Base-by-base conservation (phyloP, 192 early-diverging fungal genomes). In the Neocallimastix lanati region DNA sequence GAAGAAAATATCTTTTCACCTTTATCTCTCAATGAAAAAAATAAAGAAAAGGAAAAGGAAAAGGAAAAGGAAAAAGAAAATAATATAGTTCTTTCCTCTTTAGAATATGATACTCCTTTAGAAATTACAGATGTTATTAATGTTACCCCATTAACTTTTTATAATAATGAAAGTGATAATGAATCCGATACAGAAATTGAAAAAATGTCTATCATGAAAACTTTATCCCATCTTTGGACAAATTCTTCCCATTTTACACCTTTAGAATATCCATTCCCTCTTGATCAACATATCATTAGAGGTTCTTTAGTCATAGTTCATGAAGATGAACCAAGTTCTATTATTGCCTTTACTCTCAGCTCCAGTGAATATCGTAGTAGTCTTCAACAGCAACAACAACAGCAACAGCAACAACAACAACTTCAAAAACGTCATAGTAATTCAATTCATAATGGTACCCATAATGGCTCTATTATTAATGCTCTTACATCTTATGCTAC, bases 261-360 rank as follows among this genome's bases (percentile, higher is more conserved):
- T 25, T 82, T 95, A 50, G 91, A 92, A 50, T 92, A 89, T 82
- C 94, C 94, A 1, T 82, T 92, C 80, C 81, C 84, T 6, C 84
- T 92, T 4, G 93, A 91, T 4, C 95, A 96, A 78, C 96, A 99
- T 81, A 85, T 99, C 6, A 92, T 99, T 79, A 87, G 90, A 13
- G 94, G 93, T 77, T 96, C 95, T 2, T 87, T 87, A 27, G 90
- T 98, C 38, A 91, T 98, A 76, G 91, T 97, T 14, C 89, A 94
- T 76, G 96, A 98, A 82, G 90, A 94, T 78, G 95, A 98, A 81
- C 96, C 95, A 4, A 94, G 93, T 81, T 94, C 95, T 0, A 96
- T 98, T 79, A 95, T 98, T 79, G 93, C 96, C 4, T 92, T 93
- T 83, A 92, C 96, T 0, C 85, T 98, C 35, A 92, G 91, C 67